Evolutionary conservation across 768 basidiomycete species (phyloP).

Genomic region (Rhodocollybia butyracea): DNA sequence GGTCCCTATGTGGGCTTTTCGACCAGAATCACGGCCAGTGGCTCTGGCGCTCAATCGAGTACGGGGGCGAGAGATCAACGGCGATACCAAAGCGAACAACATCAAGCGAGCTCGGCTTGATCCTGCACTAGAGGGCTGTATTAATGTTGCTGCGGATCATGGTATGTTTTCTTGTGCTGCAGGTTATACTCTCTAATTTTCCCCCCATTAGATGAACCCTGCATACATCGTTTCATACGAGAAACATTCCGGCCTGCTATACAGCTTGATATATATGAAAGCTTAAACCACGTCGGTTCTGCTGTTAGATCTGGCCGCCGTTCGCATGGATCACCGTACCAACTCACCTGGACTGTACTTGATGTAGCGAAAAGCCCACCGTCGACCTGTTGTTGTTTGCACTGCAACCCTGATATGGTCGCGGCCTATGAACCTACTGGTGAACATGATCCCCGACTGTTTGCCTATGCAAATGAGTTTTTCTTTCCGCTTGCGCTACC

Average conservation of each 20-base stretch:
- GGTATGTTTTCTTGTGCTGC: background rate
- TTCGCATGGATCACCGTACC: background rate
- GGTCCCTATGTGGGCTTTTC: constrained; percentile 15
- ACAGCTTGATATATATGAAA: background rate
- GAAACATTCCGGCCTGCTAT: background rate
- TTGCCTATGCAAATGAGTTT: constrained; percentile 4
- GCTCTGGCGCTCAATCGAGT: background rate
- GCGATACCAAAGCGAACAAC: constrained; percentile 6
- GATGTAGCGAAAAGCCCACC: too few relatives aligned
- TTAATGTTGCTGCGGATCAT: constrained; percentile 9
- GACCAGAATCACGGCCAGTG: background rate
- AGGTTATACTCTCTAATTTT: background rate
- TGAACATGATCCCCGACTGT: background rate
- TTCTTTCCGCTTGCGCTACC: constrained; percentile 3
- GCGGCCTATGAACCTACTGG: background rate
- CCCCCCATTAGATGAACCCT: background rate
- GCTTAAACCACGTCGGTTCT: background rate
- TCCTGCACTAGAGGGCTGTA: constrained; percentile 8
- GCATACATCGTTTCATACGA: background rate
- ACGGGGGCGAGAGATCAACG: background rate
- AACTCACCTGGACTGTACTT: background rate
- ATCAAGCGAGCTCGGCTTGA: constrained; percentile 6
- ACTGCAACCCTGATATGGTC: background rate
- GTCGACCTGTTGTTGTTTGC: background rate
- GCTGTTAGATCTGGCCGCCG: background rate